A percentile compares a stretch with the other conserved stretches of the same genome.
phyloP scores from a whole-genome alignment of 2,329 filamentous ascomycete species.

The Colletotrichum higginsianum region DNA sequence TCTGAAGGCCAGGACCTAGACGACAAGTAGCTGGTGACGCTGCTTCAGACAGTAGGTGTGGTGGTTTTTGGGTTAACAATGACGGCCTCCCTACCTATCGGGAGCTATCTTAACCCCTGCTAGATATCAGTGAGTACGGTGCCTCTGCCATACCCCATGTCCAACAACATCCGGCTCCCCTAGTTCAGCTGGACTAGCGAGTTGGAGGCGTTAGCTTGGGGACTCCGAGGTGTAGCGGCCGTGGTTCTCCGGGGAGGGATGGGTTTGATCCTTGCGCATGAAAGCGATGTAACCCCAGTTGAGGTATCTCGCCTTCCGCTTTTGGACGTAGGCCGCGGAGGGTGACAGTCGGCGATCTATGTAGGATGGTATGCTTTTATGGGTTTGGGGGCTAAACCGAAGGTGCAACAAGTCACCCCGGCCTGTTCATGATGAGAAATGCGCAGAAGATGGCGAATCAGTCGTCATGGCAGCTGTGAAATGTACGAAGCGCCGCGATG shows the following conservation, averaged over 20 bases:
- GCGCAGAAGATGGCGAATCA: slow-evolving; percentile 8
- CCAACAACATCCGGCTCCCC: neutral
- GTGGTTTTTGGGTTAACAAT: neutral
- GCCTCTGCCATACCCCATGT: neutral
- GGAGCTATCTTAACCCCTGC: neutral
- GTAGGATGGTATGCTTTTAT: slow-evolving; percentile 1
- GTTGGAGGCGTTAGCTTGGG: neutral
- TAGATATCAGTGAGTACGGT: slow-evolving; percentile 2
- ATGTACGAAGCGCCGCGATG: neutral
- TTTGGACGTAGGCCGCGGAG: slow-evolving; percentile 24
- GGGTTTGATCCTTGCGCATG: slow-evolving; percentile 21
- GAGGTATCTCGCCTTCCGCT: slow-evolving; percentile 35
- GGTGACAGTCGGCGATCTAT: slow-evolving; percentile 12
- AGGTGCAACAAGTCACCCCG: neutral
- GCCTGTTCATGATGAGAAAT: neutral
- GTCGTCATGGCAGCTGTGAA: neutral
- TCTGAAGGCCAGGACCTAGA: neutral
- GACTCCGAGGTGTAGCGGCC: neutral
- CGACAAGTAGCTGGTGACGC: neutral
- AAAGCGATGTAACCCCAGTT: slow-evolving; percentile 28
- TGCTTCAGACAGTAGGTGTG: neutral
- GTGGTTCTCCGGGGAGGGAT: neutral
- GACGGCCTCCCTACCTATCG: neutral
- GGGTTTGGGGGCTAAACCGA: neutral
- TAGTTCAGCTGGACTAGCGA: neutral